Evolutionary conservation across 345 rosid species (phyloP), one percentile per base, ranked within the genome.

Genomic region (Eucalyptus pauciflora): DNA sequence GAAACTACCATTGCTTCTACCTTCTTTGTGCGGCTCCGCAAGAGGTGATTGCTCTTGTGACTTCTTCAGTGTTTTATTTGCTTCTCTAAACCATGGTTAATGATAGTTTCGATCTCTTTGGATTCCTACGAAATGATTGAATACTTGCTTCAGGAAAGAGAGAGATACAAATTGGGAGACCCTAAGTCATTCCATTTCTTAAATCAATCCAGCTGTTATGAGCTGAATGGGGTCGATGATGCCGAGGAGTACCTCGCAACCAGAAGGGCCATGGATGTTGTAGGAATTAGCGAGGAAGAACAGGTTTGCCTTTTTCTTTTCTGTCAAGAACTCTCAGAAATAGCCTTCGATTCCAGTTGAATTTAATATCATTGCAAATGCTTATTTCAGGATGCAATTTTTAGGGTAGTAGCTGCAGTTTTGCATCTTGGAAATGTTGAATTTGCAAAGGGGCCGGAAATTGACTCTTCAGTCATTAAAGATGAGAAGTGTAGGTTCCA

Each of bases 1-100:
- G 99, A 95, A 98, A 97, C 91, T 98, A 98, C 89, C 99, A 98
- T 88, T 96, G 99, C 91, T 98, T 98, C 93, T 98, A 98, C 93
- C 96, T 97, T 89, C 97, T 98, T 64, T 98, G 99, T 94, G 96
- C 99, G 46, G 99, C 99, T 86, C 99, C 99, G 13, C 97, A 93
- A 33, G 99, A 98, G 99, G 99, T 98, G 94, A 88, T 92, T 76
- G 85, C 89, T 89, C 56, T 79, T 20, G 83, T 54, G 64, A 60
- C 52, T 46, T 64, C 29, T 46, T 41, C 51, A 37, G 37, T 11
- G 54, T 50, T 50, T 64, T 69, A 64, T 45, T 8, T 86, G 43
- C 87, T 86, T 50, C 62, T 86, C 29, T 50, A 50, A 31, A n/a
- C 17, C 54, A n/a, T 52, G 67, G 48, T 20, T 51, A 37, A 51